Conservation (phyloP, 2,329 filamentous ascomycete species). For the Fusarium paranaense region DNA sequence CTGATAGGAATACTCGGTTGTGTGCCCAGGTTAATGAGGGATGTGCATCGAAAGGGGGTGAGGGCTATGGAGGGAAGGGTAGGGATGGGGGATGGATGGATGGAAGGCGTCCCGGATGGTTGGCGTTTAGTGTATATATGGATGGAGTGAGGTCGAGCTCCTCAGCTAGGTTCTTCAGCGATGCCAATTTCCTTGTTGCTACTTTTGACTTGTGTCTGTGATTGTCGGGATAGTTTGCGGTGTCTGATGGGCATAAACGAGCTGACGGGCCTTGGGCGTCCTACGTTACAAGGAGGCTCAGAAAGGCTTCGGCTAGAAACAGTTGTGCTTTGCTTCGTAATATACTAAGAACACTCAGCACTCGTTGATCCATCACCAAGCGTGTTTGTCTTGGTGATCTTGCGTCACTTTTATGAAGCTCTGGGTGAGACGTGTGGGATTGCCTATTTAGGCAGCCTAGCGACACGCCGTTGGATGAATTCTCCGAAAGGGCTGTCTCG, state of each 20-base stretch:
- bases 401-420: not conserved
- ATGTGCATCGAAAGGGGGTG: conserved; percentile 26
- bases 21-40: conserved; percentile 35
- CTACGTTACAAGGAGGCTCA: not conserved
- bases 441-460: not conserved
- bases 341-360: not conserved
- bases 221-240: not conserved
- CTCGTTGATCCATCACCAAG: not conserved
- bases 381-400: not conserved
- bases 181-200: conserved; percentile 38
- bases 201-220: not conserved
- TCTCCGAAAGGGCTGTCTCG: not conserved
- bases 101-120: conserved; percentile 32
- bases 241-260: not conserved
- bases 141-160: conserved; percentile 38
- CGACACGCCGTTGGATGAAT: not conserved
- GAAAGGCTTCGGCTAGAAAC: not conserved
- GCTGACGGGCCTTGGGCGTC: not conserved
- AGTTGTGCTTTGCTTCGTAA: not conserved
- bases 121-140: conserved; percentile 42
- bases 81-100: conserved; percentile 27
- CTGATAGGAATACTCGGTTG: conserved; percentile 12
- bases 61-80: conserved; percentile 30
- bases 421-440: not conserved
- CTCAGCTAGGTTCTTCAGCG: conserved; percentile 36